phyloP scores from a whole-genome alignment of 1,284 basidiomycete species.

The Cryptococcus sp. region DNA sequence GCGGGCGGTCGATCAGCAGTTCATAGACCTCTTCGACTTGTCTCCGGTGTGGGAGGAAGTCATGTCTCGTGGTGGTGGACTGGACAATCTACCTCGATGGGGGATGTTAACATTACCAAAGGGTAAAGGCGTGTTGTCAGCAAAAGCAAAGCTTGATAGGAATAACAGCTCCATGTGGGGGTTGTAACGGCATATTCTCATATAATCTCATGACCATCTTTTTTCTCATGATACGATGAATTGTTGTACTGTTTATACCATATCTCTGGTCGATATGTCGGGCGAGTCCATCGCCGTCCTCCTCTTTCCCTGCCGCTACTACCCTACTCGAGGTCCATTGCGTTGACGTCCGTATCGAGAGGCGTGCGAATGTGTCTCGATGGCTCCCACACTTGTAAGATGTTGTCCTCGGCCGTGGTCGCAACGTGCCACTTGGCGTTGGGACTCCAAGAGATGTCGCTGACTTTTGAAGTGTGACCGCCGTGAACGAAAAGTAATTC shows the following conservation, averaged over 20 bases:
- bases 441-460: conserved; percentile 54
- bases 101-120: conserved; percentile 40
- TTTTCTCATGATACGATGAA: too few species aligned
- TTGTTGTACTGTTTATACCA: too few species aligned
- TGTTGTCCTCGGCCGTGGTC: conserved; percentile 58
- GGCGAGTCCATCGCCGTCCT: too few species aligned
- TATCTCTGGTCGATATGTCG: too few species aligned
- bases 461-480: conserved; percentile 58
- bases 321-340: conserved; percentile 50
- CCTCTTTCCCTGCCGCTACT: background rate
- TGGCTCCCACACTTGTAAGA: conserved; percentile 54
- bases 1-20: conserved; percentile 59
- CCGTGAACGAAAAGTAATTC: conserved; percentile 92
- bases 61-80: conserved; percentile 30
- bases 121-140: conserved; percentile 5
- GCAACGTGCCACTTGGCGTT: conserved; percentile 53
- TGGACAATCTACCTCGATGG: conserved; percentile 45
- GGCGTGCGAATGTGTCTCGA: conserved; percentile 54
- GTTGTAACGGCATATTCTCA: background rate
- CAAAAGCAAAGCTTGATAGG: background rate
- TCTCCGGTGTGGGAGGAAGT: conserved; percentile 44
- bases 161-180: conserved; percentile 14
- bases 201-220: background rate
- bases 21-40: conserved; percentile 57
- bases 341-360: conserved; percentile 46